These are phyloP conservation scores for Lupinus albus DNA, from an alignment of 306 rosid species.

Conservation along the genomic window DNA sequence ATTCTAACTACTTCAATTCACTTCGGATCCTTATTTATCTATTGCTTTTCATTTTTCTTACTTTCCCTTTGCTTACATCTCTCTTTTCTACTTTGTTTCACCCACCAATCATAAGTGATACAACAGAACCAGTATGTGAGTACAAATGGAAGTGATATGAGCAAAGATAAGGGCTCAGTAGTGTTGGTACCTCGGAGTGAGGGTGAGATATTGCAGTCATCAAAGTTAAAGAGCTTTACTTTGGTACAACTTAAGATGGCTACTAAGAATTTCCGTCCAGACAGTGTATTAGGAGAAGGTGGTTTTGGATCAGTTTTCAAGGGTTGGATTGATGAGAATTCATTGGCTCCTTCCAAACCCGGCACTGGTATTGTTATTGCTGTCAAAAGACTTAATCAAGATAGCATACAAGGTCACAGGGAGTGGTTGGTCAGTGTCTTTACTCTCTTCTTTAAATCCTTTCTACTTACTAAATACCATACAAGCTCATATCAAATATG, in stretches of 20 bases:
- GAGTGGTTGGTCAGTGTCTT: slow-evolving; percentile 84
- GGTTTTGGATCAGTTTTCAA: slow-evolving; percentile 71
- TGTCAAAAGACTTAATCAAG: slow-evolving; percentile 67
- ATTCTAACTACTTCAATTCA: not conserved
- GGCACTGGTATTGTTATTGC: slow-evolving; percentile 67
- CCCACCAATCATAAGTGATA: too few species aligned
- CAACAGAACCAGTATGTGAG: slow-evolving; percentile 48
- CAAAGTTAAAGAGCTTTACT: slow-evolving; percentile 61
- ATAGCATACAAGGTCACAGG: slow-evolving; percentile 58
- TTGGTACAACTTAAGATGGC: slow-evolving; percentile 56
- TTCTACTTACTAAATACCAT: not conserved
- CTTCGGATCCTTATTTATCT: slow-evolving; percentile 18
- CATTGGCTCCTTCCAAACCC: slow-evolving; percentile 58
- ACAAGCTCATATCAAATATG: too few species aligned
- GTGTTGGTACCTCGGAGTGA: slow-evolving; percentile 59
- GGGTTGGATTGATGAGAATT: slow-evolving; percentile 70
- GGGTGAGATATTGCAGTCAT: slow-evolving; percentile 63
- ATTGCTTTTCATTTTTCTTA: slow-evolving; percentile 19
- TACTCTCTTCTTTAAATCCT: not conserved
- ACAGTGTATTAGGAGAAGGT: slow-evolving; percentile 69
- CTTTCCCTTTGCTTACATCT: slow-evolving; percentile 1
- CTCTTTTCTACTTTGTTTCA: not conserved
- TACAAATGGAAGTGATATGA: slow-evolving; percentile 43
- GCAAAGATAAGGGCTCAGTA: slow-evolving; percentile 43
- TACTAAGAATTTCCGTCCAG: slow-evolving; percentile 68